Base-by-base conservation (phyloP, 2,329 filamentous ascomycete species). In the Trichoderma sp. region DNA sequence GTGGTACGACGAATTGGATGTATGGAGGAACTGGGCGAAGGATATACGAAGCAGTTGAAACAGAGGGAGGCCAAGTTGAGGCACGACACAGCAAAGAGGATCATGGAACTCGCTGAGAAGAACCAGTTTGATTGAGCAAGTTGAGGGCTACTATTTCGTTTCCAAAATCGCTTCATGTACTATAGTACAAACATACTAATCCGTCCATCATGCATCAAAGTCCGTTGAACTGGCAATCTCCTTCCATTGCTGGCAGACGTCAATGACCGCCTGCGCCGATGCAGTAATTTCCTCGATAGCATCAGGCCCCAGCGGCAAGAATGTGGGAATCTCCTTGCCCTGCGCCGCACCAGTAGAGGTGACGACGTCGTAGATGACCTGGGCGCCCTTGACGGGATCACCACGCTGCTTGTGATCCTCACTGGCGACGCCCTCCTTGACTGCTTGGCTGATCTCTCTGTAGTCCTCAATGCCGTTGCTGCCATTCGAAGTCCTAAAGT, bases 1-100 rank as follows among this genome's bases (percentile, higher is more conserved):
- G 60, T 72, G 9, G 67, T 74, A 26, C 68, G 73, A 15, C 70
- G 67, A 24, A 69, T 73, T 41, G 68, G 69, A 0, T 68, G 71
- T 50, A 51, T 67, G 21, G 69, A 70, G 5, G 72, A 73, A 7
- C 58, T 71, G 24, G 68, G 68, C 0, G 68, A 67, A 3, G 63
- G 26, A 2, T 65, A 69, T 14, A 68, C 70, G 0, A 65, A 67
- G 28, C 66, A 72, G 26, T 43, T 71, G 6, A 69, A 51, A 34
- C 43, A 56, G 28, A 43, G 57, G 12, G 54, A 67, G 57, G 64
- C 65, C 0, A 66, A 66, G 45, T 41, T 69, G 57, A 63, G 66
- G 50, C 1, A 61, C 12, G 44, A 68, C 51, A 28, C 67, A 41
- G 56, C 61, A 30, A 51, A 54, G 55, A 69, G 63, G 24, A 24